Evolutionary conservation across 2,329 filamentous ascomycete species (phyloP).

Genomic region (Pseudogymnoascus sp.): DNA sequence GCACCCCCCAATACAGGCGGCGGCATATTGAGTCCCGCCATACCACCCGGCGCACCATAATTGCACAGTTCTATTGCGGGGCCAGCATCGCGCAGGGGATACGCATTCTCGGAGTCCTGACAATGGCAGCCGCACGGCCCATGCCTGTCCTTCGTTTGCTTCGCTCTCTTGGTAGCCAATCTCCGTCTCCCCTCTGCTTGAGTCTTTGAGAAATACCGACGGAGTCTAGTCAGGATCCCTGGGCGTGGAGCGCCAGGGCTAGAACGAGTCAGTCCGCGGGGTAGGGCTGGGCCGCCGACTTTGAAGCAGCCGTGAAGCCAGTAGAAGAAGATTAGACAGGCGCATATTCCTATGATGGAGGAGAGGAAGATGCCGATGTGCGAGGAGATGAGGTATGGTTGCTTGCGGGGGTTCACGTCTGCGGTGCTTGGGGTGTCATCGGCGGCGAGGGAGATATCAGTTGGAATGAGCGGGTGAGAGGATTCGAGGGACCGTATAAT

Average conservation of each 20-base stretch:
- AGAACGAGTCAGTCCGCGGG: neutral
- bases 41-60: neutral
- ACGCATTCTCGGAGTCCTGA: neutral
- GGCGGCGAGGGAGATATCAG: neutral
- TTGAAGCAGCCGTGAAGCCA: neutral
- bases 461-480: neutral
- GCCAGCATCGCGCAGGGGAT: neutral
- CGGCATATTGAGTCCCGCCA: neutral
- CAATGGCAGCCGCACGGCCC: neutral
- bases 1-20: neutral
- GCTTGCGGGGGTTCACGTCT: neutral
- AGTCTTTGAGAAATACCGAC: neutral
- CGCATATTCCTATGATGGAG: neutral
- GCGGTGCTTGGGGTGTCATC: neutral
- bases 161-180: neutral
- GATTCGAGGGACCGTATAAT: neutral
- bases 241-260: neutral
- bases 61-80: neutral
- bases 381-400: neutral
- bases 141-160: neutral
- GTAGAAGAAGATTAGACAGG: neutral
- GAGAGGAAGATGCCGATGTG: slow-evolving; percentile 8
- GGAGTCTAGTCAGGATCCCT: neutral
- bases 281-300: neutral
- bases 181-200: neutral